phyloP scores from a whole-genome alignment of 1,284 basidiomycete genomes.

The Mycena sp. region DNA sequence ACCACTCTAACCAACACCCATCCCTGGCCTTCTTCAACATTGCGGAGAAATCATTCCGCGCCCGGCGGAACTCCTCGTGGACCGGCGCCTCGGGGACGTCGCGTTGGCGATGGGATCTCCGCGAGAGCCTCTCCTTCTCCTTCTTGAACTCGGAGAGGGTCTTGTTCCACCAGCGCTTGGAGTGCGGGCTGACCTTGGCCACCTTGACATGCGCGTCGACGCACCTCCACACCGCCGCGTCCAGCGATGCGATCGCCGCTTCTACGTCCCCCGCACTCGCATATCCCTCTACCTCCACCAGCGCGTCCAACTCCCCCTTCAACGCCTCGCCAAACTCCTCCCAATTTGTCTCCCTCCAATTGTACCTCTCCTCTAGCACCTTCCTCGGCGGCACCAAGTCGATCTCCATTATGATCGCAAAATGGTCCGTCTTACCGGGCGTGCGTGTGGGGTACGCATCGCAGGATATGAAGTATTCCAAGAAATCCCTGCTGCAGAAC shows the following conservation, averaged over 20 bases:
- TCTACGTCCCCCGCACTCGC: background rate
- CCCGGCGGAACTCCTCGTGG: background rate
- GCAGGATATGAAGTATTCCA: conserved; percentile 28
- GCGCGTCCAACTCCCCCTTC: background rate
- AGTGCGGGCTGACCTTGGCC: background rate
- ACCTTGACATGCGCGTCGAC: background rate
- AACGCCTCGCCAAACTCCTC: conserved; percentile 3
- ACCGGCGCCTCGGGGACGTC: background rate
- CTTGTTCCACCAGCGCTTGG: background rate
- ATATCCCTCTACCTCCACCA: background rate
- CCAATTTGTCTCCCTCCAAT: conserved; percentile 3
- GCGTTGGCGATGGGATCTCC: background rate
- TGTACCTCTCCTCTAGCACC: background rate
- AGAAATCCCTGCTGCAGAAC: conserved; percentile 33
- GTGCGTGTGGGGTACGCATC: background rate
- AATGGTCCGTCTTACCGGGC: conserved; percentile 19
- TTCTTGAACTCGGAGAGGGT: background rate
- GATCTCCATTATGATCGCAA: conserved; percentile 8
- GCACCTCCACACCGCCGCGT: background rate
- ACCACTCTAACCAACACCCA: background rate
- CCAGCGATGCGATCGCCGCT: background rate
- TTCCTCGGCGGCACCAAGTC: background rate
- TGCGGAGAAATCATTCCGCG: background rate
- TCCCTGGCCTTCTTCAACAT: background rate
- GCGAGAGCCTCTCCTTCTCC: background rate